These are phyloP conservation scores for Tothia fuscella DNA, from an alignment of 2,329 filamentous ascomycete species.

Conservation along the genomic window DNA sequence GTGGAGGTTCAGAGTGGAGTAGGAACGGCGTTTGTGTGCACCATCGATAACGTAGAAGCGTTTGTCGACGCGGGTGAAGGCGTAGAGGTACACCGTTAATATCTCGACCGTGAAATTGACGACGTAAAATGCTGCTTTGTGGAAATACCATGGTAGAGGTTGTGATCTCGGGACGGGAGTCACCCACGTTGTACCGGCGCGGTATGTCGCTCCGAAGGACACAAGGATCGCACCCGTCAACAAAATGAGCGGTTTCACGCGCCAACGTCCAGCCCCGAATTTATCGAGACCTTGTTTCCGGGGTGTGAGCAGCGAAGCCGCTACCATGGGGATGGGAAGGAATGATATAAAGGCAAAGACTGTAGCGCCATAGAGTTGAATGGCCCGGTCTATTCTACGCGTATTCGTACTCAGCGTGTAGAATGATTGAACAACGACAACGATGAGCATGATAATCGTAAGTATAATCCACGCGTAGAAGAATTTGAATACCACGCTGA, in stretches of 20 bases:
- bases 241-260: slow-evolving; percentile 55
- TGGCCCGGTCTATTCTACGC: slow-evolving; percentile 42
- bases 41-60: slow-evolving; percentile 67
- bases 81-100: slow-evolving; percentile 54
- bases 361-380: slow-evolving; percentile 52
- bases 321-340: slow-evolving; percentile 49
- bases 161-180: slow-evolving; percentile 33
- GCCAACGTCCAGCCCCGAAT: slow-evolving; percentile 56
- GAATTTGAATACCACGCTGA: slow-evolving; percentile 41
- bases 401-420: slow-evolving; percentile 48
- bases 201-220: slow-evolving; percentile 57
- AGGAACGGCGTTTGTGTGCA: slow-evolving; percentile 43
- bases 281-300: slow-evolving; percentile 37
- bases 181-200: slow-evolving; percentile 47
- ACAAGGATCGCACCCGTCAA: slow-evolving; percentile 47
- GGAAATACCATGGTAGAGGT: slow-evolving; percentile 56
- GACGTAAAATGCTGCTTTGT: slow-evolving; percentile 62
- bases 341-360: slow-evolving; percentile 55
- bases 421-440: slow-evolving; percentile 49
- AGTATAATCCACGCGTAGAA: slow-evolving; percentile 47
- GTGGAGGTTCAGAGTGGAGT: too few relatives aligned
- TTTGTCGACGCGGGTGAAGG: slow-evolving; percentile 56
- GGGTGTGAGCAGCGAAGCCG: slow-evolving; percentile 35
- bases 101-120: slow-evolving; percentile 70
- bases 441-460: slow-evolving; percentile 55